Evolutionary conservation across 768 basidiomycete genomes (phyloP), one percentile per base, ranked within the genome.

Genomic region (Hygrophorus pudorinus): DNA sequence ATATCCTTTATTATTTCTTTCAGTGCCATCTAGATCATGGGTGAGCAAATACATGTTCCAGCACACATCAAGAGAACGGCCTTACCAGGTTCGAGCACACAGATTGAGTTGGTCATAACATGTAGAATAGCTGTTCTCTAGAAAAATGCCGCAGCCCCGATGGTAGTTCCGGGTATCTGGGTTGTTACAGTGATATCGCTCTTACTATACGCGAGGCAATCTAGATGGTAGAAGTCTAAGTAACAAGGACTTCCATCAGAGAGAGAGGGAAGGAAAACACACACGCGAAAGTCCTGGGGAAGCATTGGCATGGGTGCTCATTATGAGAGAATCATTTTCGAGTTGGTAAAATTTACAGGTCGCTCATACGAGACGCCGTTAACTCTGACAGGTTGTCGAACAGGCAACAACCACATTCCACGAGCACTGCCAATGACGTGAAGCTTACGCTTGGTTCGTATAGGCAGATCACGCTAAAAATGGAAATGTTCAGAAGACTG

Each of bases 101-200:
- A 76, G 35, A 96, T 82, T 1, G 78, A 71, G 51, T 82, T 80
- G 2, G 84, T 80, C 63, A 89, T 81, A 2, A 96, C 88, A 53
- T 90, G 90, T 12, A 92, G 63, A 51, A 96, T 81, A 1, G 85
- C 80, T 0, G 88, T 88, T 16, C 83, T 67, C 49, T 86, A 81
- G 65, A 93, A 94, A 63, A 96, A 91, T 2, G 89, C 67, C 0
- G 74, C 87, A 18, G 86, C 90, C 5, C 83, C 82, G 16, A 96
- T 71, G 0, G 88, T 94, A 1, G 79, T 79, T 11, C 81, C 85
- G 6, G 81, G 77, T 39, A 89, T 78, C 14, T 87, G 76, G 14
- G 73, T 82, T 17, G 76, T 78, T 56, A 88, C 86, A 29, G 71
- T 67, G 47, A 81, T 65, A 50, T 90, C 81, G 43, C 68, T 70